Base-by-base conservation (phyloP, 495 filamentous ascomycete species). In the Penicillium mononematosum region DNA sequence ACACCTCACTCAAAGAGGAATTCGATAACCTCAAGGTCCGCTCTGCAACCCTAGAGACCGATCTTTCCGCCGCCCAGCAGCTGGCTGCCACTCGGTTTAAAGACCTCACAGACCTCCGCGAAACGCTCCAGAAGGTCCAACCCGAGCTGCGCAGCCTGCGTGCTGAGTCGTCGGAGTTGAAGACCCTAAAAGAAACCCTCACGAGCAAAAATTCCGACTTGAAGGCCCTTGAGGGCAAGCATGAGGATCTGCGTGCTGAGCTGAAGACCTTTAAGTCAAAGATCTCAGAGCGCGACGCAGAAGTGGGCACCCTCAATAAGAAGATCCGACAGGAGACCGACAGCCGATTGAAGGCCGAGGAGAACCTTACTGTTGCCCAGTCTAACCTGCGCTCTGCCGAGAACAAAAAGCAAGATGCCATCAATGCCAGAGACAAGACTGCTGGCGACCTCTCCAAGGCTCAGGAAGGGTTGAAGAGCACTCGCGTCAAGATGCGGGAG, bases 1-100 rank as follows among this genome's bases (percentile, higher is more conserved):
- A 81, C 55, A 81, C 85, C 46, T 75, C 79, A 16, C 71, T 96
- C 20, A 84, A 80, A 50, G 74, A 78, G 11, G 88, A 94, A 57
- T 88, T 89, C 55, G 89, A 96, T 53, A 82, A 81, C 39, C 76
- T 96, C 44, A 91, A 89, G 66, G 68, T 80, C 38, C 89, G 85
- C 62, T 80, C 85, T 0, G 78, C 81, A 4, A 82, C 83, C 0
- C 69, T 97, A 10, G 85, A 95, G 58, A 90, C 86, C 3, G 93
- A 98, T 68, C 80, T 97, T 14, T 88, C 86, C 1, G 93, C 92
- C 9, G 88, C 91, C 0, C 81, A 97, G 63, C 85, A 95, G 67
- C 76, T 98, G 19, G 91, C 94, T 1, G 83, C 91, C 45, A 84
- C 83, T 27, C 81, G 95, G 9, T 98, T 91, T 74, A 96, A 92